phyloP scores from a whole-genome alignment of 129 eudicot species.

The Flaveria trinervia region DNA sequence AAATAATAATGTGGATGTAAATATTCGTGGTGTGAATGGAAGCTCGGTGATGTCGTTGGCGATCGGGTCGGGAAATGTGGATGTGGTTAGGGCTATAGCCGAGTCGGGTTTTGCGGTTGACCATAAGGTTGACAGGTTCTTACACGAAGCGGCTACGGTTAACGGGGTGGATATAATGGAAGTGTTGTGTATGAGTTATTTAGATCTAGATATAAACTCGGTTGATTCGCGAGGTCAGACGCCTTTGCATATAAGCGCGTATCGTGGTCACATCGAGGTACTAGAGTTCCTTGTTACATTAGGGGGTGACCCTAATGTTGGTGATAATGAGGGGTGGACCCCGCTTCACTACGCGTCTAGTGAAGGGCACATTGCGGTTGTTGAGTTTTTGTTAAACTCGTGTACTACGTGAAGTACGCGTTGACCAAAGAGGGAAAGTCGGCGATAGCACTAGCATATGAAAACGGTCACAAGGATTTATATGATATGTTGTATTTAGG shows the following conservation, averaged over 20 bases:
- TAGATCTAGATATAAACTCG: constrained; percentile 57
- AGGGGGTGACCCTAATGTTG: constrained; percentile 52
- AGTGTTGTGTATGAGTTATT: constrained; percentile 49
- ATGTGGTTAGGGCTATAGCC: constrained; percentile 42
- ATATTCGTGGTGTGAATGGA: constrained; percentile 30
- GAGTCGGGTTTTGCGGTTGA: constrained; percentile 51
- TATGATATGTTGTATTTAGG: constrained; percentile 52
- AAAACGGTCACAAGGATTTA: constrained; percentile 46
- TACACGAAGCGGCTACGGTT: constrained; percentile 54
- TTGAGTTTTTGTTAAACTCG: constrained; percentile 43
- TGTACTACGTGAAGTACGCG: constrained; percentile 47
- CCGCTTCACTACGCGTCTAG: constrained; percentile 57
- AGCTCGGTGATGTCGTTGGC: constrained; percentile 56
- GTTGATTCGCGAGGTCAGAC: constrained; percentile 50
- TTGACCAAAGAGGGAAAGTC: constrained; percentile 55
- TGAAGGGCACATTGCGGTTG: constrained; percentile 51
- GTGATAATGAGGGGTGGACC: constrained; percentile 52
- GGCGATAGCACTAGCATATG: constrained; percentile 54
- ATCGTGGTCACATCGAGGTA: constrained; percentile 43
- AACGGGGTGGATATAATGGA: constrained; percentile 58
- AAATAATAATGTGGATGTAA: constrained; percentile 51
- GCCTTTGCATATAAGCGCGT: constrained; percentile 62
- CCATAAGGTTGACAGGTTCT: constrained; percentile 41
- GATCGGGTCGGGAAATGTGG: constrained; percentile 44
- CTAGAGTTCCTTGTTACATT: constrained; percentile 56